Conservation (phyloP, 2,329 filamentous ascomycete genomes). For the Triangularia verruculosa region DNA sequence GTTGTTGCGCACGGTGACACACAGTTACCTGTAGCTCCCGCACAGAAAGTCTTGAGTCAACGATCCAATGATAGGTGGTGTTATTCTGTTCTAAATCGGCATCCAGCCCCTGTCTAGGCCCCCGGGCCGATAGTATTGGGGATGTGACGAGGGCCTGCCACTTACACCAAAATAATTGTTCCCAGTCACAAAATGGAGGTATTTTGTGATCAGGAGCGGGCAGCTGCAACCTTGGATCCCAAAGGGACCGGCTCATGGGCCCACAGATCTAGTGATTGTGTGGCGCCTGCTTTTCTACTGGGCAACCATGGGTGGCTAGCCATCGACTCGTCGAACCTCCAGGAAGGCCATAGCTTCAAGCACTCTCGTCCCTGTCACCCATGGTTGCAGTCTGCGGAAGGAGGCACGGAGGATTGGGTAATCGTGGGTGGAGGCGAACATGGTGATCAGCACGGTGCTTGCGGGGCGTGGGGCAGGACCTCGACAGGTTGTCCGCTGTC, state of each 20-base stretch:
- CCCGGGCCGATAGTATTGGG: not conserved
- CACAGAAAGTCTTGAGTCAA: not conserved
- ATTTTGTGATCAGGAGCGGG: not conserved
- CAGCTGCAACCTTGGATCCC: not conserved
- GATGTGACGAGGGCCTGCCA: not conserved
- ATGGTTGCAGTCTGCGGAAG: conserved; percentile 1
- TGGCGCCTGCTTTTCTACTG: not conserved
- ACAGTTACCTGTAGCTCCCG: not conserved
- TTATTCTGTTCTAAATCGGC: not conserved
- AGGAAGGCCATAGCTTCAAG: not conserved
- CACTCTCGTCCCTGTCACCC: not conserved
- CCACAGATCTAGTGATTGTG: not conserved
- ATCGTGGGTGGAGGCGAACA: not conserved
- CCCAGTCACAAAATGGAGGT: not conserved
- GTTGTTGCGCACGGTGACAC: not conserved
- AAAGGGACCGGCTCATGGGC: not conserved
- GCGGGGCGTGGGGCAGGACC: not conserved
- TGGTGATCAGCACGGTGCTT: not conserved
- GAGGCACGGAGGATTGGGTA: not conserved
- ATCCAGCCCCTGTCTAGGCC: not conserved
- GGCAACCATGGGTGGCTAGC: not conserved
- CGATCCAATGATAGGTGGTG: not conserved
- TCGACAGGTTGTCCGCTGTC: not conserved
- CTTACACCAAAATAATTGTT: not conserved
- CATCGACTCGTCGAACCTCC: not conserved